Evolutionary conservation across 2,329 filamentous ascomycete species (phyloP).

Genomic region (Dothideomycetes sp.): DNA sequence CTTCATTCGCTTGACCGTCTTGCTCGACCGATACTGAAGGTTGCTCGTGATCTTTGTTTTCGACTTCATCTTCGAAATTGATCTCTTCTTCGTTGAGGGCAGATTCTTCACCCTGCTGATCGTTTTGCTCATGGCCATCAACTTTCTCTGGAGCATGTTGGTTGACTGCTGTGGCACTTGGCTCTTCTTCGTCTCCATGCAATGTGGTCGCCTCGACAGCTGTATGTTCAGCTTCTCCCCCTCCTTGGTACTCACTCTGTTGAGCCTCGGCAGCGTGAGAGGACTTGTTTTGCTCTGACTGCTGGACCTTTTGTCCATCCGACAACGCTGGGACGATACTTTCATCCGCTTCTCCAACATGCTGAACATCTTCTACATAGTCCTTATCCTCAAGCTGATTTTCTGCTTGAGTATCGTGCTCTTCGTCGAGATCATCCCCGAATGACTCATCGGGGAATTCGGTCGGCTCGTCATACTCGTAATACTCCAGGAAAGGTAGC

Average conservation of each 20-base stretch:
- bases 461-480: conserved; percentile 16
- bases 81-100: conserved; percentile 7
- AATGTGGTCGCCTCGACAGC: too few species aligned
- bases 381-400: too few species aligned
- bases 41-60: background rate
- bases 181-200: too few species aligned
- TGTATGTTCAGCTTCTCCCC: background rate
- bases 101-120: background rate
- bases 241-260: conserved; percentile 4
- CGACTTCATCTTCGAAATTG: background rate
- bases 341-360: too few species aligned
- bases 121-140: conserved; percentile 1
- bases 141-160: conserved; percentile 9
- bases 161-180: background rate
- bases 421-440: conserved; percentile 11
- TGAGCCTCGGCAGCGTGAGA: conserved; percentile 2
- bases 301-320: background rate
- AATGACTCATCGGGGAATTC: conserved; percentile 14
- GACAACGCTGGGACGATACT: too few species aligned
- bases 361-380: too few species aligned
- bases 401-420: too few species aligned
- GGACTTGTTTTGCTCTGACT: background rate
- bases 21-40: background rate
- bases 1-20: conserved; percentile 4
- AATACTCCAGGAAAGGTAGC: conserved; percentile 25